A percentile compares a stretch with the other conserved stretches of the same genome.
These are phyloP conservation scores for Meyerozyma carpophila DNA, from an alignment of 1,139 yeast genomes.

Conservation along the genomic window DNA sequence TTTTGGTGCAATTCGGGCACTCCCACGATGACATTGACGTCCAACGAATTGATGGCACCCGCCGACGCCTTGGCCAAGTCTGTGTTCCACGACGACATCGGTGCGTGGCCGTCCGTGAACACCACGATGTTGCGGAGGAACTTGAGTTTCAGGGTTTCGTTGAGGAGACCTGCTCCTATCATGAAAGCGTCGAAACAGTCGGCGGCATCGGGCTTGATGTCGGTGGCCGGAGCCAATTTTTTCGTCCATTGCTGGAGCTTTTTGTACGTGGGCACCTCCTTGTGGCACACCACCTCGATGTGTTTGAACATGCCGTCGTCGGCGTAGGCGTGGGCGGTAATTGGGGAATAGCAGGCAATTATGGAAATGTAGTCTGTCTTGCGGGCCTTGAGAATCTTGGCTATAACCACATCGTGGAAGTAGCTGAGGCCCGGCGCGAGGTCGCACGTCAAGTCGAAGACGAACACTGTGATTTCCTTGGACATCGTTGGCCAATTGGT, in stretches of 20 bases:
- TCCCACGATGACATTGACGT: constrained; percentile 18
- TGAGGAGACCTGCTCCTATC: constrained; percentile 26
- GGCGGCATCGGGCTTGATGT: constrained; percentile 11
- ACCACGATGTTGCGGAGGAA: constrained; percentile 39
- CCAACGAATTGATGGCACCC: constrained; percentile 14
- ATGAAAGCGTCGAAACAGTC: constrained; percentile 24
- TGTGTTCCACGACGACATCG: constrained; percentile 10
- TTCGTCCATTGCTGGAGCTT: constrained; percentile 12
- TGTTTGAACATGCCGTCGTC: constrained; percentile 18
- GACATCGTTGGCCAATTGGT: constrained; percentile 3
- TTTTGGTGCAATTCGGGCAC: constrained; percentile 8
- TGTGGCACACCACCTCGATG: constrained; percentile 20
- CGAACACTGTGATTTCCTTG: constrained; percentile 40
- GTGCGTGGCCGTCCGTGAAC: constrained; percentile 30
- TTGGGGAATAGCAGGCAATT: constrained; percentile 31
- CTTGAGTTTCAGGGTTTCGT: constrained; percentile 22
- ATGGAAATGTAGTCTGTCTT: constrained; percentile 54
- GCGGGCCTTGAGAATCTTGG: constrained; percentile 44
- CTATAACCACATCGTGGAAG: constrained; percentile 35
- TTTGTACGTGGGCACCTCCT: constrained; percentile 19
- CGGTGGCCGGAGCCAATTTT: constrained; percentile 2
- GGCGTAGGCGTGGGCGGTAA: constrained; percentile 18
- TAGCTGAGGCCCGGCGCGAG: constrained; percentile 36
- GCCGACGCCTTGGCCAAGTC: constrained; percentile 13
- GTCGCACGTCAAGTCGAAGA: constrained; percentile 41